Percentiles rank a stretch among this genome's conserved stretches.
Conservation (phyloP, 768 basidiomycete genomes). For the Phaeolepiota aurea region DNA sequence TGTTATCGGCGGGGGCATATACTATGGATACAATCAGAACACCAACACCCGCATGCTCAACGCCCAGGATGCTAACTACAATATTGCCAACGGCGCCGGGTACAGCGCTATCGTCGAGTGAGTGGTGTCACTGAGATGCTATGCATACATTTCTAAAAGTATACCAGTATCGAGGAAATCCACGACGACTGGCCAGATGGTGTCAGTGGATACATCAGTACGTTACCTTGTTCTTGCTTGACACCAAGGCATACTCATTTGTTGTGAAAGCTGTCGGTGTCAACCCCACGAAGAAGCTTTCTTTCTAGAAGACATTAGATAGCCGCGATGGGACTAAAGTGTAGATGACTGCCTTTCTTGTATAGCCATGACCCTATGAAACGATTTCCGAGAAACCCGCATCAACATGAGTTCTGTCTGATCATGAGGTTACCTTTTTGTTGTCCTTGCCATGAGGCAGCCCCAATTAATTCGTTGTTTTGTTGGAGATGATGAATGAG, state of each 20-base stretch:
- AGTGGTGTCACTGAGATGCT: slow-evolving; percentile 1
- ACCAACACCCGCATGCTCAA: slow-evolving; percentile 16
- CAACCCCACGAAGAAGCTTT: slow-evolving; percentile 16
- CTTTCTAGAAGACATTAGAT: slow-evolving; percentile 3
- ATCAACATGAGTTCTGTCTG: too few species aligned
- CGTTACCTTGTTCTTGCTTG: slow-evolving; percentile 4
- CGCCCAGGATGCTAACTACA: slow-evolving; percentile 13
- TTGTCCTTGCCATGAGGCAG: too few species aligned
- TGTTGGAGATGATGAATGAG: too few species aligned
- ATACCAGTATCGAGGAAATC: slow-evolving; percentile 13
- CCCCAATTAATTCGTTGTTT: too few species aligned
- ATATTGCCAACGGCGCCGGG: slow-evolving; percentile 14
- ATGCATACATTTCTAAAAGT: not conserved
- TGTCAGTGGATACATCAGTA: slow-evolving; percentile 22
- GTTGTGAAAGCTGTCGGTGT: slow-evolving; percentile 18
- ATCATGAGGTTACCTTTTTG: too few species aligned
- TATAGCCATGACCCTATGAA: too few species aligned
- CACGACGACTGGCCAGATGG: slow-evolving; percentile 23
- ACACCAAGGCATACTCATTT: not conserved
- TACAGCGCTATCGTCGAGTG: slow-evolving; percentile 22
- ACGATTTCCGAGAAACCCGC: too few species aligned
- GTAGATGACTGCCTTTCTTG: not conserved
- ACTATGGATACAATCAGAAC: slow-evolving; percentile 19
- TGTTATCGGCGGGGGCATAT: slow-evolving; percentile 15
- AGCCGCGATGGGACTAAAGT: too few species aligned